phyloP scores from a whole-genome alignment of 805 yeast genomes.

The Kockiozyma suomiensis region DNA sequence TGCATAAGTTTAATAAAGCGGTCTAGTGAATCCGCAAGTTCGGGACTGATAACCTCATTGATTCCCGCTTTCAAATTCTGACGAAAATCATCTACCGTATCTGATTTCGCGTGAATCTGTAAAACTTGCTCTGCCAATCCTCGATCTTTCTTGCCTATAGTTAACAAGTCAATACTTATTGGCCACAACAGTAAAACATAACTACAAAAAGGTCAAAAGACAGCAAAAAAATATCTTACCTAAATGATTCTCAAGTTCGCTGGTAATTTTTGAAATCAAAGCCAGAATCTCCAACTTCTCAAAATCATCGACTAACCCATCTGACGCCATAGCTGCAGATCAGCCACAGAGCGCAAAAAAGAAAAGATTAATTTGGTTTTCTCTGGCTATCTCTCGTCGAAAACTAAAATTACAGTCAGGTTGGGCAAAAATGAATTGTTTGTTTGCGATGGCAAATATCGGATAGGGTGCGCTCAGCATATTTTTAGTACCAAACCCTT shows the following conservation, averaged over 20 bases:
- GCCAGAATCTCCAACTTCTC: constrained; percentile 42
- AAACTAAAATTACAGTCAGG: no score
- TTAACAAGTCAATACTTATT: neutral
- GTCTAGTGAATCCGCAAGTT: constrained; percentile 40
- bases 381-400: no score
- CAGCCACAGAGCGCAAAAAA: no score
- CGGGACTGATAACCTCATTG: constrained; percentile 45
- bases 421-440: neutral
- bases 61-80: constrained; percentile 48
- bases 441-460: neutral
- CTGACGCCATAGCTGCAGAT: neutral
- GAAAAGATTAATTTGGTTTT: no score
- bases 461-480: neutral
- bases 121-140: constrained; percentile 53
- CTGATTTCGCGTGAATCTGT: constrained; percentile 45
- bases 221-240: no score
- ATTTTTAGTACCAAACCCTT: neutral
- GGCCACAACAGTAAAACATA: no score
- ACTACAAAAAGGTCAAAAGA: no score
- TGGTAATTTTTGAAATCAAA: constrained; percentile 42
- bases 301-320: constrained; percentile 35
- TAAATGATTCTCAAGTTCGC: constrained; percentile 40
- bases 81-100: constrained; percentile 44
- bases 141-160: constrained; percentile 48
- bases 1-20: constrained; percentile 40